phyloP scores from a whole-genome alignment of 2,329 filamentous ascomycete genomes.

The Beauveria scarabaeidicola region DNA sequence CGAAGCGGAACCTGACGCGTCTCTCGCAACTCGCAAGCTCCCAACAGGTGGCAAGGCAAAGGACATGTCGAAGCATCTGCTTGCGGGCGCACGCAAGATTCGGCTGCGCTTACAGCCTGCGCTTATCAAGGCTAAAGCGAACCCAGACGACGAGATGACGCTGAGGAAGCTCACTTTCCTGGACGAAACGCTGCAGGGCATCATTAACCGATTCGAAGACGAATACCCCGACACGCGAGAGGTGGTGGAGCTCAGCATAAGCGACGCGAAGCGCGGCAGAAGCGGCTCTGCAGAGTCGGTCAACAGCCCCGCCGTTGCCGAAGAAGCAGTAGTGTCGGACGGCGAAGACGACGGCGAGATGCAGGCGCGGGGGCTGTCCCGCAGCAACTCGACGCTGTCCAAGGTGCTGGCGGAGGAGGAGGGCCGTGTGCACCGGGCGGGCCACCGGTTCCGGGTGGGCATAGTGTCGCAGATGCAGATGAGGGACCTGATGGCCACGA shows the following conservation, averaged over 20 bases:
- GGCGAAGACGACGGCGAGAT: slow-evolving; percentile 41
- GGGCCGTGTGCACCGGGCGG: slow-evolving; percentile 45
- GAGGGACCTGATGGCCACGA: slow-evolving; percentile 36
- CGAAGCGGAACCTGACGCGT: slow-evolving; percentile 43
- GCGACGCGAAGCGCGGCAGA: background rate
- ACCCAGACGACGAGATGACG: slow-evolving; percentile 61
- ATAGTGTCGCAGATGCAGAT: slow-evolving; percentile 43
- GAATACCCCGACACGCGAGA: slow-evolving; percentile 84
- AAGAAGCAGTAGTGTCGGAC: slow-evolving; percentile 36
- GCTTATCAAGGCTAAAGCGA: slow-evolving; percentile 62
- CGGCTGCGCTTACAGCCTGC: slow-evolving; percentile 74
- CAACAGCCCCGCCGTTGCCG: slow-evolving; percentile 17
- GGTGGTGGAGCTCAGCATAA: slow-evolving; percentile 5
- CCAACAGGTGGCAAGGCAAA: slow-evolving; percentile 57
- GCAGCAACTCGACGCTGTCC: slow-evolving; percentile 46
- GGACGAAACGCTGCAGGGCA: slow-evolving; percentile 77
- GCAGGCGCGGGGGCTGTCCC: slow-evolving; percentile 35
- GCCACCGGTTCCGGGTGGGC: slow-evolving; percentile 47
- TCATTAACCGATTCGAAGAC: slow-evolving; percentile 92
- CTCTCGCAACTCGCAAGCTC: slow-evolving; percentile 32
- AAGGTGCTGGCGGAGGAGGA: slow-evolving; percentile 49
- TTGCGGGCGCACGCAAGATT: slow-evolving; percentile 84
- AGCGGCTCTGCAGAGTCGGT: background rate
- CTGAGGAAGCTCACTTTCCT: slow-evolving; percentile 82
- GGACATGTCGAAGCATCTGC: slow-evolving; percentile 85